These are phyloP conservation scores for Suillus tomentosus DNA, from an alignment of 768 basidiomycete genomes.

Conservation along the genomic window DNA sequence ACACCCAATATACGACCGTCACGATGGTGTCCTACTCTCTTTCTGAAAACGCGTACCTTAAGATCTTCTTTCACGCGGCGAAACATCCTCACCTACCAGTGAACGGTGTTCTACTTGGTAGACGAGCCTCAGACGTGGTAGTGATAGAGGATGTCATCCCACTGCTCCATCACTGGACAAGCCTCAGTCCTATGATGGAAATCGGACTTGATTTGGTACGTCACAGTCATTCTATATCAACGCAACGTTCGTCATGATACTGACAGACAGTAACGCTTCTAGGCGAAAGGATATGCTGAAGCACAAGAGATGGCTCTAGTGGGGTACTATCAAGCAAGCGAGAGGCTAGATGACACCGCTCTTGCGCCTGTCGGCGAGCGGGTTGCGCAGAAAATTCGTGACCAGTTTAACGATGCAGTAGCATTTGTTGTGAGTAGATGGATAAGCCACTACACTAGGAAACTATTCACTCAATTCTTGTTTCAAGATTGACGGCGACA, in stretches of 20 bases:
- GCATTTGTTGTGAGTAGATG: conserved; percentile 63
- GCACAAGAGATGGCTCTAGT: conserved; percentile 56
- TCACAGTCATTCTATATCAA: conserved; percentile 12
- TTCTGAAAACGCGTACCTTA: conserved; percentile 64
- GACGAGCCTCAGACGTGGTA: conserved; percentile 39
- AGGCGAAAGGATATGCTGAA: conserved; percentile 65
- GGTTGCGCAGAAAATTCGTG: conserved; percentile 56
- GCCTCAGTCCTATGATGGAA: conserved; percentile 84
- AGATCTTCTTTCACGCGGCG: conserved; percentile 76
- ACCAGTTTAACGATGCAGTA: conserved; percentile 57
- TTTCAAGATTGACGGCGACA: conserved; percentile 60
- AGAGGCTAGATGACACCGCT: conserved; percentile 58
- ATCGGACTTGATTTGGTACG: conserved; percentile 77
- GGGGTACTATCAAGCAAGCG: conserved; percentile 77
- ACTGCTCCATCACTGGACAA: conserved; percentile 84
- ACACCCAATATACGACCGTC: background rate
- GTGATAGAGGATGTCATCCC: conserved; percentile 69
- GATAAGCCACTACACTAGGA: background rate
- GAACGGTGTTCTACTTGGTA: conserved; percentile 78
- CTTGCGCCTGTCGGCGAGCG: conserved; percentile 69
- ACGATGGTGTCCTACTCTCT: conserved; percentile 50
- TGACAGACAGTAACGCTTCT: conserved; percentile 11
- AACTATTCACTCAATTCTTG: conserved; percentile 11
- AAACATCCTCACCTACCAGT: conserved; percentile 77
- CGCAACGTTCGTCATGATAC: conserved; percentile 6